Percentiles rank a stretch among this genome's conserved stretches.
These are phyloP conservation scores for Boletales sp. DNA, from an alignment of 768 basidiomycete species.

Conservation along the genomic window DNA sequence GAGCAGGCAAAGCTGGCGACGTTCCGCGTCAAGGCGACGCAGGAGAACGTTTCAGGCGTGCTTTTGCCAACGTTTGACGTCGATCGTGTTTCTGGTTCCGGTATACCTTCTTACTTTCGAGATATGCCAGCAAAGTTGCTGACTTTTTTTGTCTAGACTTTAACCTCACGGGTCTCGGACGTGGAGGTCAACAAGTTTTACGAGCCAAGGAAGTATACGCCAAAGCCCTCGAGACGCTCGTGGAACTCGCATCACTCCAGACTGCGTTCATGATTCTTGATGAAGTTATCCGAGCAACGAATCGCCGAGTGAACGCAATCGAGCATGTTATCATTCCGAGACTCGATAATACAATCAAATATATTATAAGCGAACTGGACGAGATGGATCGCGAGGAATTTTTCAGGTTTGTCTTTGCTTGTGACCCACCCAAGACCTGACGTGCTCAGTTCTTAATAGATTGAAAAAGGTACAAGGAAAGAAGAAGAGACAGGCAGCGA, in stretches of 20 bases:
- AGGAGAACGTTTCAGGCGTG: conserved; percentile 98
- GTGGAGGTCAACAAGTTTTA: conserved; percentile 95
- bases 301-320: conserved; percentile 97
- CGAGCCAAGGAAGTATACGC: conserved; percentile 97
- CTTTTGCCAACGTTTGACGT: conserved; percentile 94
- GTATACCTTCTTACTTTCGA: conserved; percentile 36
- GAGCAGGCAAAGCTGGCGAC: conserved; percentile 90
- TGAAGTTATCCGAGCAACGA: conserved; percentile 99
- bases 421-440: neutral
- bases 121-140: neutral
- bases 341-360: conserved; percentile 96
- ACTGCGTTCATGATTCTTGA: conserved; percentile 98
- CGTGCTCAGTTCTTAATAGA: conserved; percentile 38
- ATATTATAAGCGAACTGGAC: conserved; percentile 95
- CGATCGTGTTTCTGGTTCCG: conserved; percentile 80
- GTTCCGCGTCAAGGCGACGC: conserved; percentile 90
- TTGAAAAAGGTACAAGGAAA: conserved; percentile 97
- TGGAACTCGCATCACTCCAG: conserved; percentile 94
- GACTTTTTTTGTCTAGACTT: conserved; percentile 60
- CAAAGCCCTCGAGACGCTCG: conserved; percentile 94
- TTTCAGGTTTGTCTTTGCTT: conserved; percentile 58
- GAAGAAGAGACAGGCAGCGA: conserved; percentile 82
- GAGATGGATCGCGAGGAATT: conserved; percentile 98
- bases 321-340: conserved; percentile 96
- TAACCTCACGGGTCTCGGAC: conserved; percentile 93